Base-by-base conservation (phyloP, 129 eudicot species). In the Chrysanthemum lavandulifolium region DNA sequence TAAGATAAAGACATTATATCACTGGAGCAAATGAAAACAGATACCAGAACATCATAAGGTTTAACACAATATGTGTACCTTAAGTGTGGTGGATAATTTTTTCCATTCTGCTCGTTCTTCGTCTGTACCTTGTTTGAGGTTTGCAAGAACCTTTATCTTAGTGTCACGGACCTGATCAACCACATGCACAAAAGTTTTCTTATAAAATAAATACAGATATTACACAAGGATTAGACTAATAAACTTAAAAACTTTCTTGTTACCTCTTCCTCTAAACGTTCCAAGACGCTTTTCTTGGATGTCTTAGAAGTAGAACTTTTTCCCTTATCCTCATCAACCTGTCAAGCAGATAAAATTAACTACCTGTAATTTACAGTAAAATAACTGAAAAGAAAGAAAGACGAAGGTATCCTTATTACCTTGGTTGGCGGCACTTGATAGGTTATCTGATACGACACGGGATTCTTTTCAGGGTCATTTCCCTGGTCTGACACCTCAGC, bases 221-320 rank as follows among this genome's bases (percentile, higher is more conserved):
- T 3, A 23, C 48, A 21, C 27, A 43, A 54, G 58, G 12, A 66
- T 27, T 36, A 33, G 2, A 16, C 7, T 49, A 51, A 59, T 25
- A 10, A 68, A 19, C 4, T 23, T 79, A 36, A 23, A 36, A 55
- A 31, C 6, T 16, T 63, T 49, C 58, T 29, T 47, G 6, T 71
- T 83, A 91, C 97, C 96, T 88, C 93, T 79, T 86, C 97, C 76
- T 88, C 91, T 60, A 91, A 62, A 53, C 85, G 88, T n/a, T 77
- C 91, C 8, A 81, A 47, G 19, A 91, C 91, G 77, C 84, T 88
- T 88, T 86, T 88, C 45, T 55, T 82, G 71, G 75, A 63, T 16
- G 86, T 51, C 72, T 82, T 71, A 60, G 88, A 50, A 61, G 84
- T 62, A 64, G 78, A 78, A 66, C 75, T n/a, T 63, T 78, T 88